A percentile compares a stretch with the other conserved stretches of the same genome.
Conservation (phyloP, 495 filamentous ascomycete genomes). For the Daldinia bambusicola region DNA sequence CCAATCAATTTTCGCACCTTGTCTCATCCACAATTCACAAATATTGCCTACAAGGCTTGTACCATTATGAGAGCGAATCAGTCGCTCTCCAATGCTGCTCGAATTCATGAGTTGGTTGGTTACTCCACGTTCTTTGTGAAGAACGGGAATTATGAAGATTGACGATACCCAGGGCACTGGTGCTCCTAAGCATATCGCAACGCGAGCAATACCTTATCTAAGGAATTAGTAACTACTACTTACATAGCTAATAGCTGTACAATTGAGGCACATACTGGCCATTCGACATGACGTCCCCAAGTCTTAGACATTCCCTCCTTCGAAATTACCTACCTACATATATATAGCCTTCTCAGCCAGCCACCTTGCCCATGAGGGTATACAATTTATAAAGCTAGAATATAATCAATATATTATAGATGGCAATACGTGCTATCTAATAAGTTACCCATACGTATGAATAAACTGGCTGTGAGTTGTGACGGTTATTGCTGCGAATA, state of each 20-base stretch:
- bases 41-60: slow-evolving; percentile 29
- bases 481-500: slow-evolving; percentile 1
- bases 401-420: slow-evolving; percentile 24
- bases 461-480: not conserved
- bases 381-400: slow-evolving; percentile 5
- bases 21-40: slow-evolving; percentile 24
- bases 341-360: slow-evolving; percentile 4
- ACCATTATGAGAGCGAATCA: slow-evolving; percentile 23
- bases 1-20: slow-evolving; percentile 26
- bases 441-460: not conserved
- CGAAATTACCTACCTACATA: not conserved
- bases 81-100: slow-evolving; percentile 23
- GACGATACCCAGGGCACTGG: slow-evolving; percentile 39
- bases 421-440: slow-evolving; percentile 10
- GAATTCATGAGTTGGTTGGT: slow-evolving; percentile 24
- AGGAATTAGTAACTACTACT: slow-evolving; percentile 32
- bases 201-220: slow-evolving; percentile 35
- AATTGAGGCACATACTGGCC: slow-evolving; percentile 31
- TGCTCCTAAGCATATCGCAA: slow-evolving; percentile 34
- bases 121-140: slow-evolving; percentile 14
- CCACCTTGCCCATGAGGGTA: not conserved
- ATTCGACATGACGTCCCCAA: slow-evolving; percentile 16
- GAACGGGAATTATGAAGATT: slow-evolving; percentile 37
- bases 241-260: slow-evolving; percentile 28
- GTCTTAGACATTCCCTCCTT: slow-evolving; percentile 14